Base-by-base conservation (phyloP, 75 land plant genomes). In the Larix kaempferi region DNA sequence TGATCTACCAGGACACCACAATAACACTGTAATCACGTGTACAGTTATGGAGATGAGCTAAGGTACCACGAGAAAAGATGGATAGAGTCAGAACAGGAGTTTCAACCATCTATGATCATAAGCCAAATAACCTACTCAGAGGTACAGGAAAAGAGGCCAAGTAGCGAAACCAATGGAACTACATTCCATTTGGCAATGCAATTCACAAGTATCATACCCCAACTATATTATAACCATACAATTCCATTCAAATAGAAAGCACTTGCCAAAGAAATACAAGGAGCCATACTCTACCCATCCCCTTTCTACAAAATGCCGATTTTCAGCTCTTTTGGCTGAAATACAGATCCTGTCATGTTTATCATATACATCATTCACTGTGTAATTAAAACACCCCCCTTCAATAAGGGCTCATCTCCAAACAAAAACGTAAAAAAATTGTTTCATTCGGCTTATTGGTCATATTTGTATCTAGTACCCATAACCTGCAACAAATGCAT, bases 271-370 rank as follows among this genome's bases (percentile, higher is more conserved):
- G 16, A 35, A 33, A 16, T 65, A 39, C 69, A 65, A 37, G 37
- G 5, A 4, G 11, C 25, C 10, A 17, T 3, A 69, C 49, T 6
- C 25, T 41, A 6, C 25, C n/a, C 10, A 2, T 11, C 52, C 41
- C 10, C 39, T 41, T 49, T n/a, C 12, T 29, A 44, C 41, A 69
- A 49, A 21, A 41, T 41, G 73, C 73, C 73, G 73, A 41, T 44
- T 69, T 69, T 41, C 73, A 69, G 73, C 73, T 8, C n/a, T 39
- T 69, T 10, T 41, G 25, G 25, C 73, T 69, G 73, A 69, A n/a
- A 69, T n/a, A 69, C 21, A 11, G 11, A 5, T 6, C 49, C 7
- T 37, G 19, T 67, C 49, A 39, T 27, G 21, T 39, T 67, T 67
- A 3, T 23, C 52, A 3, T 35, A 25, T 65, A 65, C 69, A 65